phyloP scores from a whole-genome alignment of 768 basidiomycete genomes.

The Porphyrellus cyaneotinctus region DNA sequence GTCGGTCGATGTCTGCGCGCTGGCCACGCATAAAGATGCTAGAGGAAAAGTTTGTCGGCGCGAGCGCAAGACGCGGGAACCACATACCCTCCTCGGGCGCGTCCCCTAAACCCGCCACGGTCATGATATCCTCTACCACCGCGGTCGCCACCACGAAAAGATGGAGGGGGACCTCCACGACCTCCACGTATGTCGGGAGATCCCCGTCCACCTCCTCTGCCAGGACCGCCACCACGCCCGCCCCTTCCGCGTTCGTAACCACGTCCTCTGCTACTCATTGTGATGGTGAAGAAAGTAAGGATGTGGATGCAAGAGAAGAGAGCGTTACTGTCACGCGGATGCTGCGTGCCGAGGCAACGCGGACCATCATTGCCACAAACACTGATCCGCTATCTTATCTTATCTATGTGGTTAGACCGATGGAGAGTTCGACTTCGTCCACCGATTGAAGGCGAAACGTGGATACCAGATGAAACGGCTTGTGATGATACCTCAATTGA shows the following conservation, averaged over 20 bases:
- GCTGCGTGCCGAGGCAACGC: conserved; percentile 17
- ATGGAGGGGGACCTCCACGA: conserved; percentile 24
- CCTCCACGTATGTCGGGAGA: conserved; percentile 21
- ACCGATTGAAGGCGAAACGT: neutral
- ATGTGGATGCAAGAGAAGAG: neutral
- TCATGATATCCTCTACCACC: conserved; percentile 30
- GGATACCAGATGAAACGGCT: neutral
- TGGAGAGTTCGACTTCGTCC: neutral
- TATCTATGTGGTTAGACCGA: conserved; percentile 9
- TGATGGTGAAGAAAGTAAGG: neutral
- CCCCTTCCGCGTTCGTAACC: conserved; percentile 39
- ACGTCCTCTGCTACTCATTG: conserved; percentile 39
- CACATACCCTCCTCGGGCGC: conserved; percentile 39
- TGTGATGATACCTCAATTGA: no score
- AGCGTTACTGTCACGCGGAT: neutral
- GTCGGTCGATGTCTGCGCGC: conserved; percentile 50
- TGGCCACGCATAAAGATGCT: conserved; percentile 40
- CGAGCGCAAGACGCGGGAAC: neutral
- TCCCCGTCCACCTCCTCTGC: conserved; percentile 34
- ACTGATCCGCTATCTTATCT: conserved; percentile 18
- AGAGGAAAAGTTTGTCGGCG: neutral
- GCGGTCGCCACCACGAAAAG: conserved; percentile 28
- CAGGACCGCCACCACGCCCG: conserved; percentile 30
- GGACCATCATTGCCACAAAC: conserved; percentile 7
- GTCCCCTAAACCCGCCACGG: conserved; percentile 27